phyloP scores from a whole-genome alignment of 1,284 basidiomycete species.

The Rhodotorula sp. region DNA sequence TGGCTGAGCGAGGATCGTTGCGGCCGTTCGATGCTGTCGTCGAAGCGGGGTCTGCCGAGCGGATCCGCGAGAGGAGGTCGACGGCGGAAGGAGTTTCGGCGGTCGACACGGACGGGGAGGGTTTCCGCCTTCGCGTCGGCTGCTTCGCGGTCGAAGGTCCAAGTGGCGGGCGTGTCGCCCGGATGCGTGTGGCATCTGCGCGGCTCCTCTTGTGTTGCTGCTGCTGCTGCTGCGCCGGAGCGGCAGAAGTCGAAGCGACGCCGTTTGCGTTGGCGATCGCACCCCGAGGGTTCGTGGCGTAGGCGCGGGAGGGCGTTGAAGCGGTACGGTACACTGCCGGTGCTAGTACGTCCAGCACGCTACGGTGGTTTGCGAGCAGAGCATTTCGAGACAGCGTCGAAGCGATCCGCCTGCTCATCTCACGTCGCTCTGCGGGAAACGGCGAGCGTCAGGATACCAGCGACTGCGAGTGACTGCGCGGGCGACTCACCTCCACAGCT shows the following conservation, averaged over 20 bases:
- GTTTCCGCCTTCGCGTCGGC: not conserved
- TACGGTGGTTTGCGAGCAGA: not conserved
- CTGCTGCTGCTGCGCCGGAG: not conserved
- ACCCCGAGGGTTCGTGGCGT: too few species aligned
- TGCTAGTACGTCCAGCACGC: slow-evolving; percentile 23
- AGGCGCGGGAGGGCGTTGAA: not conserved
- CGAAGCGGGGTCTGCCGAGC: not conserved
- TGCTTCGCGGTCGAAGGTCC: not conserved
- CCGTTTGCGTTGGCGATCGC: not conserved
- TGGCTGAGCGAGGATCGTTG: not conserved
- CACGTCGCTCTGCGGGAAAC: too few species aligned
- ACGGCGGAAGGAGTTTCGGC: slow-evolving; percentile 13
- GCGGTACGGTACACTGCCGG: slow-evolving; percentile 3
- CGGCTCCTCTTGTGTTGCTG: not conserved
- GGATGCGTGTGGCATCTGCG: not conserved
- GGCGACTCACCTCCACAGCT: too few species aligned
- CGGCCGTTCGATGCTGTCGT: not conserved
- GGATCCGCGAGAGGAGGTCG: slow-evolving; percentile 25
- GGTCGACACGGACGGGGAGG: not conserved
- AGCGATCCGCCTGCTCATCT: not conserved
- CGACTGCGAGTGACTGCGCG: too few species aligned
- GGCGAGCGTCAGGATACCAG: too few species aligned
- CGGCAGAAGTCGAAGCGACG: not conserved
- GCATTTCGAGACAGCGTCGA: not conserved
- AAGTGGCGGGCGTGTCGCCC: not conserved